Conservation (phyloP, 2,329 filamentous ascomycete genomes). For the Penicillium sp. region DNA sequence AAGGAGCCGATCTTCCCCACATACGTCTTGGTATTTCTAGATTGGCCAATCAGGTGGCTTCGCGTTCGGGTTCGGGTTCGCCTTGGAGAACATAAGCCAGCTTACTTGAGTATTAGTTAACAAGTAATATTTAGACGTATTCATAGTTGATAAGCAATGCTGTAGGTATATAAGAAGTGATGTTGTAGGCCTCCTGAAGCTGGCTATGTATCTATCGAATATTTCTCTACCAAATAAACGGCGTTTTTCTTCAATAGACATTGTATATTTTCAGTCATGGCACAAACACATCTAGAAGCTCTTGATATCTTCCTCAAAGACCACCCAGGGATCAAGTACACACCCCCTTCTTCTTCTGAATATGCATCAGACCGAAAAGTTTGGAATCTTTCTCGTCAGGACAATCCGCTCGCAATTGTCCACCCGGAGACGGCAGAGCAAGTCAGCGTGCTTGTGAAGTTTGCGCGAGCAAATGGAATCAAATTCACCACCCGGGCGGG, state of each 20-base stretch:
- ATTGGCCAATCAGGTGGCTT: background rate
- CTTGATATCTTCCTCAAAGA: constrained; percentile 3
- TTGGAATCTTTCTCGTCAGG: constrained; percentile 1
- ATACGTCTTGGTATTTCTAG: background rate
- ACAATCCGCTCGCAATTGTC: constrained; percentile 19
- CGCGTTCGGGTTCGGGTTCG: constrained; percentile 9
- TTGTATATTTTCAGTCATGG: background rate
- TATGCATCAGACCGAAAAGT: constrained; percentile 2
- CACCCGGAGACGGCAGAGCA: constrained; percentile 25
- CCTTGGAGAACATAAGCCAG: background rate
- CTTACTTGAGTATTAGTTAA: too few species aligned
- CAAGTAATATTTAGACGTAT: background rate
- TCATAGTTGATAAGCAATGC: background rate
- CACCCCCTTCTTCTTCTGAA: constrained; percentile 6
- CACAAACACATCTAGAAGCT: background rate
- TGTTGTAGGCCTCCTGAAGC: background rate
- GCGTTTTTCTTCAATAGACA: background rate
- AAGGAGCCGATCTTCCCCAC: background rate
- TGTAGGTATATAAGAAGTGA: background rate
- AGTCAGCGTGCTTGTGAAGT: constrained; percentile 21
- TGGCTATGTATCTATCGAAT: too few species aligned
- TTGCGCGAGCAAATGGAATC: constrained; percentile 17
- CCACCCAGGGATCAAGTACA: constrained; percentile 8
- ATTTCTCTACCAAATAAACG: background rate
- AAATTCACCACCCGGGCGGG: constrained; percentile 28